Base-by-base conservation (phyloP, 2,329 filamentous ascomycete genomes). In the Ophiocordyceps sinensis region DNA sequence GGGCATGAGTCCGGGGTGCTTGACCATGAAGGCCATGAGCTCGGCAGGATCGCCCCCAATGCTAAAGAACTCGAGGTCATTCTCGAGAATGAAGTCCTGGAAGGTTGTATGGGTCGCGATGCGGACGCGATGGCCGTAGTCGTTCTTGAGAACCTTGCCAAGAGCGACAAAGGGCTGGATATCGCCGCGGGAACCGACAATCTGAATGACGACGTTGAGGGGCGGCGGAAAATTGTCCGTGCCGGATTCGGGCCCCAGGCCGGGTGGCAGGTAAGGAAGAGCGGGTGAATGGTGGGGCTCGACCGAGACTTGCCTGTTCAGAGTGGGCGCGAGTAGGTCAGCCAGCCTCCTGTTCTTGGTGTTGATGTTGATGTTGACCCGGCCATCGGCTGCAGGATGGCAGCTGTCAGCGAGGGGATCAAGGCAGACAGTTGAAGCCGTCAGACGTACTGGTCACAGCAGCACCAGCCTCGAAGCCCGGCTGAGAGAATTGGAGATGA, bases 11-110 rank as follows among this genome's bases (percentile, higher is more conserved):
- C 85, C 84, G 0, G 86, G 85, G 49, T 91, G 83, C 59, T 88
- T 88, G 37, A 91, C 85, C 85, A 93, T 93, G 52, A 89, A 93
- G 3, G 85, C 84, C 82, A 86, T 87, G 36, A 86, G 65, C 51
- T 83, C 74, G 1, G 77, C 72, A 1, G 82, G 82, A 54, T 87
- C 80, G 3, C 82, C 82, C n/a, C 82, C 81, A 40, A 86, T 82
- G 45, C 64, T 73, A 58, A 82, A 86, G 58, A 86, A 88, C 51
- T 87, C 83, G 13, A 88, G 68, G 0, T 71, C 79, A 54, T 79
- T 77, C 40, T 82, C 74, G 44, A 77, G 71, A 4, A 87, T 77
- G 48, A 86, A 84, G 1, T 65, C 58, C 48, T 75, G 68, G 50
- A 88, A 88, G 2, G 69, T 76, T 4, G 71, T 60, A 51, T 88